Base-by-base conservation (phyloP, 495 filamentous ascomycete genomes). In the Aeminium ludgeri region DNA sequence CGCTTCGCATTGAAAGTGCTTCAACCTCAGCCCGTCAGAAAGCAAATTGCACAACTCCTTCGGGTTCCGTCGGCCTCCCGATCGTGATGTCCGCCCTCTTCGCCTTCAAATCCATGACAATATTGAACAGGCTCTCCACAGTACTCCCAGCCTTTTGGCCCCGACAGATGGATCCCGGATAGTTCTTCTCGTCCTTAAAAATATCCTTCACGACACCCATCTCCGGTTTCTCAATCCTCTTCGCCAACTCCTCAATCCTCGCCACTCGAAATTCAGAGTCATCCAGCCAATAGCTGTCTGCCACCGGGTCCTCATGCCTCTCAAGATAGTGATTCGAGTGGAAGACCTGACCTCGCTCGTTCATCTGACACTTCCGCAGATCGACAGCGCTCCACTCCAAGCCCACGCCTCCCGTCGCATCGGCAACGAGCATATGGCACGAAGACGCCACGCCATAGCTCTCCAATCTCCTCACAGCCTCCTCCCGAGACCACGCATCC, bases 261-360 rank as follows among this genome's bases (percentile, higher is more conserved):
- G 58, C 52, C 20, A 76, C 51, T 1, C 75, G 62, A 8, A 60
- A 49, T 0, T 59, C 57, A 3, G 72, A 76, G 38, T 75, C 72
- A n/a, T 55, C 54, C 10, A 73, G 47, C 67, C 70, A 74, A 1
- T 60, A 51, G 1, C 65, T 65, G 44, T 74, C 69, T 10, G 65
- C 58, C 11, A 69, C 61, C 12, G 45, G 60, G 13, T 49, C 54
- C 8, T 38, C 51, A 17, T 57, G 57, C n/a, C 66, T 59, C 19
- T 61, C 55, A 19, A 80, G 37, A 31, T 72, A 69, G 43, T 81
- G 76, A 48, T 81, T 82, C 15, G 76, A 68, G 52, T 82, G 78
- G 2, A 60, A 63, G 2, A 81, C 58, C 6, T 65, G 53, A 0
- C 65, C 66, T 1, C 57, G 46, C 1, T 50, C 48, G 48, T 73